Evolutionary conservation across 2,329 filamentous ascomycete species (phyloP), one percentile per base, ranked within the genome.

Genomic region (Fusarium secorum): DNA sequence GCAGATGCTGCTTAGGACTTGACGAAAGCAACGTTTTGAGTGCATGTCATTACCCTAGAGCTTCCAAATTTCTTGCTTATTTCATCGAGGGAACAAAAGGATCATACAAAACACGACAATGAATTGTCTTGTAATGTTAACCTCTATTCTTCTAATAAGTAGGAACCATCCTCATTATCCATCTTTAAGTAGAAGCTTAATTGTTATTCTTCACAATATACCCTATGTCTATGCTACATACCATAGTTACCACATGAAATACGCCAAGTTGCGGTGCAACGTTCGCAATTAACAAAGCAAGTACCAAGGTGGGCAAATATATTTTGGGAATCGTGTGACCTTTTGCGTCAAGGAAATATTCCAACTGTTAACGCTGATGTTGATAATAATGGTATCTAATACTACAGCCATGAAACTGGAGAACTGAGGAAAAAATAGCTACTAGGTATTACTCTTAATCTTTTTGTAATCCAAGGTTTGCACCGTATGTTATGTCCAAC

Each of bases 401-500:
- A 32, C 49, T 59, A 46, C 30, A 59, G 41, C 36, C 33, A 39
- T 42, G 18, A 32, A 58, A 38, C 39, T 39, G 33, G 22, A 45
- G n/a, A 7, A 41, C 18, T 17, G 42, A 22, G 44, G 53, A 46
- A 22, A 54, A 57, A 64, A 48, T 65, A 61, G 30, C 42, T 71
- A 66, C 58, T 72, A 72, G 35, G 56, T 72, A 66, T 72, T 72
- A 72, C 44, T 64, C 46, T 70, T 44, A 13, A 53, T 41, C 24
- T 36, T 35, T 44, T 53, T 57, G 52, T 26, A 51, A 35, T 54
- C 54, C 44, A 35, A 24, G 55, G 32, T 52, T 53, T 52, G 56
- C 45, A 65, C 60, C 64, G 18, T 49, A 24, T 24, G 22, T 36
- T 42, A 59, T 48, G 45, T 52, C 60, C 61, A 58, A 59, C 35